Conservation (phyloP, 78 protist species). For the Pigoraptor vietnamica region DNA sequence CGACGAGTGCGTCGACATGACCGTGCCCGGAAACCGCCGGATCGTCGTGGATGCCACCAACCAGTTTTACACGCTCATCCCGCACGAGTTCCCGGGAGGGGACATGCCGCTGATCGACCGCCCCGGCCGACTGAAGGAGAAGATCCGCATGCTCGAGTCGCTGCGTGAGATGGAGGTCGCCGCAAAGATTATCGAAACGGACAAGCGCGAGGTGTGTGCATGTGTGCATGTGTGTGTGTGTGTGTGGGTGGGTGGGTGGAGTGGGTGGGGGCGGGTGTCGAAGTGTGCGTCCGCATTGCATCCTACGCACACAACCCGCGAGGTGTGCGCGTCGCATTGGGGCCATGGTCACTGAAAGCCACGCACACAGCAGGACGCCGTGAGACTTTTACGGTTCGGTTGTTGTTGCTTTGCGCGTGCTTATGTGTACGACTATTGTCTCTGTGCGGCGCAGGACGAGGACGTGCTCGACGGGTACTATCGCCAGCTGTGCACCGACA, state of each 20-base stretch:
- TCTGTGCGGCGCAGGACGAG: not conserved
- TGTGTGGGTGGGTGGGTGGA: too few species aligned
- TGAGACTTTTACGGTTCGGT: too few species aligned
- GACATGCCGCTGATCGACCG: slow-evolving; percentile 4
- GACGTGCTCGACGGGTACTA: slow-evolving; percentile 20
- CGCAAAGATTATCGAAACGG: slow-evolving; percentile 13
- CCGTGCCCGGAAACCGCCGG: too few species aligned
- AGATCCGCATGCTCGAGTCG: slow-evolving; percentile 59
- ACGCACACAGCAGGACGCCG: too few species aligned
- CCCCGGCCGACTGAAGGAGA: slow-evolving; percentile 24
- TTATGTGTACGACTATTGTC: too few species aligned
- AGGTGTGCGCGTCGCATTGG: too few species aligned
- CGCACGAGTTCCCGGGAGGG: not conserved
- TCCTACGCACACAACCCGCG: not conserved
- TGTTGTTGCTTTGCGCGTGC: too few species aligned
- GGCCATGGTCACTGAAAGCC: too few species aligned
- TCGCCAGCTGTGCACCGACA: slow-evolving; percentile 9
- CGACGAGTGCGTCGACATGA: too few species aligned
- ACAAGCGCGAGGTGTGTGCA: not conserved
- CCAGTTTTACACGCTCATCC: slow-evolving; percentile 17
- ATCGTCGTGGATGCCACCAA: not conserved
- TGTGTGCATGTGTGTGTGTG: too few species aligned
- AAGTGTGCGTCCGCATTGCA: not conserved
- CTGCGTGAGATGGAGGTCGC: slow-evolving; percentile 48
- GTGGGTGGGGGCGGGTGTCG: too few species aligned